These are phyloP conservation scores for Kodamaea kaohsiungensis DNA, from an alignment of 805 yeast genomes.

Conservation along the genomic window DNA sequence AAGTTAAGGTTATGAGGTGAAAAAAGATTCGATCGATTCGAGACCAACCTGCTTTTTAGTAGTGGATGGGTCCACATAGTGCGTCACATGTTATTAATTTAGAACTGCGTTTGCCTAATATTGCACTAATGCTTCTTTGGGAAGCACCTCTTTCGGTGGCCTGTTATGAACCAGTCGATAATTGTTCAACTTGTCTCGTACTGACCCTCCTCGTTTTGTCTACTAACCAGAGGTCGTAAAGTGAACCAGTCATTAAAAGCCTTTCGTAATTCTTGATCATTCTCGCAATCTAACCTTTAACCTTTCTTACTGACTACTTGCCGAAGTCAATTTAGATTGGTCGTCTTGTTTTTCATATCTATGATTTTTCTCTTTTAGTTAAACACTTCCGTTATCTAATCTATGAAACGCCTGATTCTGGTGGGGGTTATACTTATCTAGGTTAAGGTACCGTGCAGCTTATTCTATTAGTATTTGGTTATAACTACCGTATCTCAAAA, in stretches of 20 bases:
- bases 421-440: background rate
- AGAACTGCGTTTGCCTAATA: background rate
- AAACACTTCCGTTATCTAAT: slow-evolving; percentile 1
- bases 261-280: background rate
- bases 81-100: background rate
- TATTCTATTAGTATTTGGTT: no score
- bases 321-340: no score
- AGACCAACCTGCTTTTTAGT: background rate
- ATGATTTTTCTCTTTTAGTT: background rate
- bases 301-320: background rate
- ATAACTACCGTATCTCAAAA: no score
- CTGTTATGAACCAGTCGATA: background rate
- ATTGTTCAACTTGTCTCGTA: background rate
- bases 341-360: background rate
- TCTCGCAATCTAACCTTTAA: background rate
- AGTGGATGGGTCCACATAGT: background rate
- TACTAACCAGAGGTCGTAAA: background rate
- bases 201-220: background rate
- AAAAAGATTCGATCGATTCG: background rate
- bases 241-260: background rate
- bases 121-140: background rate
- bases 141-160: background rate
- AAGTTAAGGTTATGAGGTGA: background rate
- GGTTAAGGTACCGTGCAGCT: no score
- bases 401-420: background rate